Conservation (phyloP, 768 basidiomycete species). For the Lentinus brumalis region DNA sequence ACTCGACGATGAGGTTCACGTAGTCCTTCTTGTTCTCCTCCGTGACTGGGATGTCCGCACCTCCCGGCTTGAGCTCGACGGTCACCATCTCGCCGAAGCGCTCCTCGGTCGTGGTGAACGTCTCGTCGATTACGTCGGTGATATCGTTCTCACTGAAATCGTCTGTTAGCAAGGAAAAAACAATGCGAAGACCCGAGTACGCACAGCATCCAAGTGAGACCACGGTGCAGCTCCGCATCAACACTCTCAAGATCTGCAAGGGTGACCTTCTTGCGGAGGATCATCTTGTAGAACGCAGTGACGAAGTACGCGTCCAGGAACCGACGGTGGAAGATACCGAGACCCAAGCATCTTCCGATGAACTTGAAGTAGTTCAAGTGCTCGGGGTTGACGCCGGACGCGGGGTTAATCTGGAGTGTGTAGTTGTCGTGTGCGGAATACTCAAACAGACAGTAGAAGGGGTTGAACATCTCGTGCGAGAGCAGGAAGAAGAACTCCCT, state of each 20-base stretch:
- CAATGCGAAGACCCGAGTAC: slow-evolving; percentile 34
- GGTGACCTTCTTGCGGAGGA: slow-evolving; percentile 95
- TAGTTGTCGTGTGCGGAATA: slow-evolving; percentile 99
- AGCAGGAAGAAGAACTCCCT: slow-evolving; percentile 99
- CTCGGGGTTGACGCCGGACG: slow-evolving; percentile 97
- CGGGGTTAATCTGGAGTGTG: slow-evolving; percentile 98
- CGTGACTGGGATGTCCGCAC: slow-evolving; percentile 84
- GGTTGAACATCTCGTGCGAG: slow-evolving; percentile 99
- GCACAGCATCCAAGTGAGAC: slow-evolving; percentile 98
- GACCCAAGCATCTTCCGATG: slow-evolving; percentile 91
- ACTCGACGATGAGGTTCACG: slow-evolving; percentile 91
- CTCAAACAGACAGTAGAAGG: slow-evolving; percentile 99
- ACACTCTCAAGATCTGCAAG: slow-evolving; percentile 94
- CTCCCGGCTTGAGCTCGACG: slow-evolving; percentile 90
- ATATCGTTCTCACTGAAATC: slow-evolving; percentile 93
- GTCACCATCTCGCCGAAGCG: slow-evolving; percentile 98
- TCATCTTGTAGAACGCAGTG: slow-evolving; percentile 99
- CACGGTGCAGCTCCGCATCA: slow-evolving; percentile 91
- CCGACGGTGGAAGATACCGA: slow-evolving; percentile 98
- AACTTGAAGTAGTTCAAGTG: slow-evolving; percentile 99
- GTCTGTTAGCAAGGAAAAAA: slow-evolving; percentile 13
- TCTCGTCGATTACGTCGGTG: slow-evolving; percentile 96
- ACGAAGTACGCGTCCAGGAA: slow-evolving; percentile 99
- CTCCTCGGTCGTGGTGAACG: slow-evolving; percentile 95
- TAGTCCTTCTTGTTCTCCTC: slow-evolving; percentile 99